phyloP scores from a whole-genome alignment of 139 green algal species.

The Coelastrella sp. region DNA sequence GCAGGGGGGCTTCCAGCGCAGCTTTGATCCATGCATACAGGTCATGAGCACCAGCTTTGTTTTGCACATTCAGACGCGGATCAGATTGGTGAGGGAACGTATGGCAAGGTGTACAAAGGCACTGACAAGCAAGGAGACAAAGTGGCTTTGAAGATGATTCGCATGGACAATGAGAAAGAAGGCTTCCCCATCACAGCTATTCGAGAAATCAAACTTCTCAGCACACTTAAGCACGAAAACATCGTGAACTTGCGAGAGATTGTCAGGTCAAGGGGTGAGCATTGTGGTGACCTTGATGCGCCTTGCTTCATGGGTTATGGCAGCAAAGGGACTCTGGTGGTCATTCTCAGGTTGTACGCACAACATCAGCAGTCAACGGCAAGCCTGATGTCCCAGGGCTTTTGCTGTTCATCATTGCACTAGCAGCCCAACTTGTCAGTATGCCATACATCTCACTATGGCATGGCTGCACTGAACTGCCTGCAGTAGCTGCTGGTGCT shows the following conservation, averaged over 20 bases:
- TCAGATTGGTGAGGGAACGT: constrained; percentile 90
- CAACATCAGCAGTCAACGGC: too few species aligned
- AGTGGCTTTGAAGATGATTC: constrained; percentile 97
- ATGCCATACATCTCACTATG: too few species aligned
- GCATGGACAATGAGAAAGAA: constrained; percentile 99
- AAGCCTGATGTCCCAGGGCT: too few species aligned
- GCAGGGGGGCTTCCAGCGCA: not conserved
- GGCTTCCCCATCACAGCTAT: constrained; percentile 99
- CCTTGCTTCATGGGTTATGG: too few species aligned
- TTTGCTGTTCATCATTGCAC: too few species aligned
- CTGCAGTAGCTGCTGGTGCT: too few species aligned
- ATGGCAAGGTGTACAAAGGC: constrained; percentile 63
- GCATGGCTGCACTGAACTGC: too few species aligned
- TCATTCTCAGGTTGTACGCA: too few species aligned
- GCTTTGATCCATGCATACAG: too few species aligned
- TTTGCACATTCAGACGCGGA: constrained; percentile 49
- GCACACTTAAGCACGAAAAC: constrained; percentile 88
- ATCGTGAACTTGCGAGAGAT: constrained; percentile 98
- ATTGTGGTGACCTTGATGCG: not conserved
- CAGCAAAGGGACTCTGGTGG: too few species aligned
- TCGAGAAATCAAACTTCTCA: constrained; percentile 98
- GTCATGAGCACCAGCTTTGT: too few species aligned
- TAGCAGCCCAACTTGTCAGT: too few species aligned
- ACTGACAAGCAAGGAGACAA: constrained; percentile 63
- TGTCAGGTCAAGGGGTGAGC: constrained; percentile 84